These are phyloP conservation scores for Boletellus ananas DNA, from an alignment of 768 basidiomycete species.

Conservation along the genomic window DNA sequence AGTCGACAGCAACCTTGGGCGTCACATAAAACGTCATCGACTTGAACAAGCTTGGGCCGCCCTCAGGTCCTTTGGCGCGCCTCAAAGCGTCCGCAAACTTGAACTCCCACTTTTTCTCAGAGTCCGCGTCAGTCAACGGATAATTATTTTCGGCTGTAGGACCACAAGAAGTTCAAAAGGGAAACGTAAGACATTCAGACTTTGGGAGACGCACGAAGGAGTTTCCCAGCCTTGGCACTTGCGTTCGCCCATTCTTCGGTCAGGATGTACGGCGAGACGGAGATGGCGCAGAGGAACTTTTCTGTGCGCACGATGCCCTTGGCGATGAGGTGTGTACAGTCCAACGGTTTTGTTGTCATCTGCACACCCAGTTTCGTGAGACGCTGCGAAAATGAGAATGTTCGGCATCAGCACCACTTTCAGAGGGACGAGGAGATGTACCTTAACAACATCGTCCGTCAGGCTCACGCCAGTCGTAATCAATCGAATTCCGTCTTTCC, in stretches of 20 bases:
- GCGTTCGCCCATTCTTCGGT: conserved; percentile 64
- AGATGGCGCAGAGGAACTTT: conserved; percentile 80
- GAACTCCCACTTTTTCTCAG: conserved; percentile 66
- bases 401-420: background rate
- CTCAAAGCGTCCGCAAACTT: conserved; percentile 56
- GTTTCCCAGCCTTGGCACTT: conserved; percentile 49
- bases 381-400: conserved; percentile 36
- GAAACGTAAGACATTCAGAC: background rate
- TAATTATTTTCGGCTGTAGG: conserved; percentile 60
- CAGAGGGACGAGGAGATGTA: conserved; percentile 20
- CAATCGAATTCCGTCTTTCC: conserved; percentile 37
- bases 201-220: conserved; percentile 54
- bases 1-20: conserved; percentile 54
- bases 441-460: conserved; percentile 56
- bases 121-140: conserved; percentile 52
- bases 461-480: conserved; percentile 69
- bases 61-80: conserved; percentile 46
- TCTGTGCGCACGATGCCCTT: conserved; percentile 74
- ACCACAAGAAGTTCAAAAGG: background rate
- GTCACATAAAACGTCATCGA: conserved; percentile 76
- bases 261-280: conserved; percentile 58
- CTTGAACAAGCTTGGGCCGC: conserved; percentile 52
- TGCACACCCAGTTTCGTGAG: conserved; percentile 65
- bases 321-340: conserved; percentile 80
- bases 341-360: conserved; percentile 52